Percentiles rank a stretch among this genome's conserved stretches.
phyloP scores from a whole-genome alignment of 192 early-diverging fungal species.

The Powellomyces hirtus region DNA sequence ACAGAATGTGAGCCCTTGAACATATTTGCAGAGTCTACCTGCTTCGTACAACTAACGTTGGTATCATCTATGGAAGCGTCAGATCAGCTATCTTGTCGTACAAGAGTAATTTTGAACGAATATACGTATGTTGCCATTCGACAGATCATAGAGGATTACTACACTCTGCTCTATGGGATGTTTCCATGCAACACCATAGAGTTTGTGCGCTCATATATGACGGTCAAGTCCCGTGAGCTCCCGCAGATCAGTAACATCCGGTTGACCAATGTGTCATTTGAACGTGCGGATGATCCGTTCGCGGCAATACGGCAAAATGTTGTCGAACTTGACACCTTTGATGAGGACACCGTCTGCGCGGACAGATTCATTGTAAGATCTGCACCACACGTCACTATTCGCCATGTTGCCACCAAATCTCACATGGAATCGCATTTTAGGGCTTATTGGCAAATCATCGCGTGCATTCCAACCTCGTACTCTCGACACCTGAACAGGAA shows the following conservation, averaged over 20 bases:
- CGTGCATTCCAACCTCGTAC: constrained; percentile 11
- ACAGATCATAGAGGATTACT: constrained; percentile 21
- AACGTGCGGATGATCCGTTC: constrained; percentile 14
- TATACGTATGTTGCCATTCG: constrained; percentile 6
- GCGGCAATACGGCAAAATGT: background rate
- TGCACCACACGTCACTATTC: background rate
- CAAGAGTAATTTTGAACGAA: background rate
- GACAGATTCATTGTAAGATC: constrained; percentile 10
- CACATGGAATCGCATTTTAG: constrained; percentile 17
- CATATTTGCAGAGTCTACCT: background rate
- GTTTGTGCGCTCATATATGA: background rate
- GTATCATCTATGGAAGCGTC: background rate
- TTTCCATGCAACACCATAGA: constrained; percentile 31
- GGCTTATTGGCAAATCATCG: constrained; percentile 1
- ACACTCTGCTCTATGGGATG: constrained; percentile 35
- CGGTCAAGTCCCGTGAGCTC: background rate
- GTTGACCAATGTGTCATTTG: background rate
- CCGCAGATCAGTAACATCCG: background rate
- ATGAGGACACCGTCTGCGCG: background rate
- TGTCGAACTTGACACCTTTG: background rate
- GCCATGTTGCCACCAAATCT: background rate
- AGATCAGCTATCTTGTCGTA: background rate
- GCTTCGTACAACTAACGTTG: background rate
- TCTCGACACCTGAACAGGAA: constrained; percentile 1
- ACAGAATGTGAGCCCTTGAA: background rate